A percentile compares a stretch with the other conserved stretches of the same genome.
phyloP scores from a whole-genome alignment of 2,329 filamentous ascomycete species.

The Alternaria brassicae region DNA sequence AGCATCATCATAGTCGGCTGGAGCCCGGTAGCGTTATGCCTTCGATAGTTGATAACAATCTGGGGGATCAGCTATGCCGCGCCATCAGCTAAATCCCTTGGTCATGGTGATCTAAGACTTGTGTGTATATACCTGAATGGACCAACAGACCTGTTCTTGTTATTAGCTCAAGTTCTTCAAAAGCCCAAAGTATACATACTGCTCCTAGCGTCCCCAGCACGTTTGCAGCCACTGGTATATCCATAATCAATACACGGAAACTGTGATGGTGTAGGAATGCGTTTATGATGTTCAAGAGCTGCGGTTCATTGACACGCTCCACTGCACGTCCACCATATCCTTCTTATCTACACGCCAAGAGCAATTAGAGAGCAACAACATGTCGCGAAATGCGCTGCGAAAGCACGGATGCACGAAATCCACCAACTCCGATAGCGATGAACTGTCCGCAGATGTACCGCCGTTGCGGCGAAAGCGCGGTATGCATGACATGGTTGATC shows the following conservation, averaged over 20 bases:
- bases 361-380: background rate
- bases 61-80: conserved; percentile 68
- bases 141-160: conserved; percentile 64
- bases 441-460: background rate
- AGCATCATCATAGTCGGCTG: conserved; percentile 76
- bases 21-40: conserved; percentile 70
- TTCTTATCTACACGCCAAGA: conserved; percentile 2
- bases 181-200: conserved; percentile 43
- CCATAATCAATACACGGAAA: conserved; percentile 52
- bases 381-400: background rate
- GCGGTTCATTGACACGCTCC: background rate
- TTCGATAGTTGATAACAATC: conserved; percentile 71
- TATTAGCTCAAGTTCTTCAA: conserved; percentile 10
- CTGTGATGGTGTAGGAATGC: background rate
- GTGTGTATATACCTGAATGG: conserved; percentile 59
- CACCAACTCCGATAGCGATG: background rate
- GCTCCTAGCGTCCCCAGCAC: conserved; percentile 67
- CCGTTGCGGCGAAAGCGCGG: background rate
- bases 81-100: background rate
- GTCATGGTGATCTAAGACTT: background rate
- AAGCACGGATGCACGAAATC: background rate
- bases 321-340: background rate
- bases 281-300: background rate
- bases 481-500: conserved; percentile 17
- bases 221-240: conserved; percentile 64